Evolutionary conservation across 78 protist species (phyloP).

Genomic region (Dictyostelium capitatum): DNA sequence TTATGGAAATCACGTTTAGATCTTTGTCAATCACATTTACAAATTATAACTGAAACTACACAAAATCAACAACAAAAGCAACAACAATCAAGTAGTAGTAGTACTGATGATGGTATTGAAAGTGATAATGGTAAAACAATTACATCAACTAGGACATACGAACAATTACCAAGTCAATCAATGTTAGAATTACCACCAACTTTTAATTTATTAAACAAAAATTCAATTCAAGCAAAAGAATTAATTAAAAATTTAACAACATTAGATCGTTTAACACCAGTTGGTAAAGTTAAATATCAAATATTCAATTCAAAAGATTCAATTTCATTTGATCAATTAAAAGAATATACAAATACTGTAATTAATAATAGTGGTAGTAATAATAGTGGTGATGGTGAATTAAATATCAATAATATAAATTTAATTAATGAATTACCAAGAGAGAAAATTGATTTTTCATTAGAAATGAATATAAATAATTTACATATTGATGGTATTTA

Average conservation of each 20-base stretch:
- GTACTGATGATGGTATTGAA: too few species aligned
- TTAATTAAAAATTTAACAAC: background rate
- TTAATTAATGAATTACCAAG: background rate
- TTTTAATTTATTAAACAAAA: too few species aligned
- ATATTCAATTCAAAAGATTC: background rate
- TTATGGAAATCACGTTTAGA: constrained; percentile 19
- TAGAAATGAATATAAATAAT: background rate
- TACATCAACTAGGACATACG: too few species aligned
- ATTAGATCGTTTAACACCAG: background rate
- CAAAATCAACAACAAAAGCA: too few species aligned
- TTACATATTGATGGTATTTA: background rate
- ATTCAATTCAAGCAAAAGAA: background rate
- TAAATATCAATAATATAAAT: background rate
- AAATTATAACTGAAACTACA: too few species aligned
- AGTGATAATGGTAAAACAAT: too few species aligned
- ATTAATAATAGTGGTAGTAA: background rate
- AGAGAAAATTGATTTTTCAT: background rate
- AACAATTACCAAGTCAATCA: too few species aligned
- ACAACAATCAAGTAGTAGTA: too few species aligned
- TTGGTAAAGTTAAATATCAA: background rate
- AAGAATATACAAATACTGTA: background rate
- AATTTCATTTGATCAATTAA: background rate
- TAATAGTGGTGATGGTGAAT: background rate
- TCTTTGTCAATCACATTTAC: too few species aligned
- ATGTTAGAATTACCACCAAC: too few species aligned